phyloP scores from a whole-genome alignment of 1,284 basidiomycete genomes.

The Cryptococcus sp. region DNA sequence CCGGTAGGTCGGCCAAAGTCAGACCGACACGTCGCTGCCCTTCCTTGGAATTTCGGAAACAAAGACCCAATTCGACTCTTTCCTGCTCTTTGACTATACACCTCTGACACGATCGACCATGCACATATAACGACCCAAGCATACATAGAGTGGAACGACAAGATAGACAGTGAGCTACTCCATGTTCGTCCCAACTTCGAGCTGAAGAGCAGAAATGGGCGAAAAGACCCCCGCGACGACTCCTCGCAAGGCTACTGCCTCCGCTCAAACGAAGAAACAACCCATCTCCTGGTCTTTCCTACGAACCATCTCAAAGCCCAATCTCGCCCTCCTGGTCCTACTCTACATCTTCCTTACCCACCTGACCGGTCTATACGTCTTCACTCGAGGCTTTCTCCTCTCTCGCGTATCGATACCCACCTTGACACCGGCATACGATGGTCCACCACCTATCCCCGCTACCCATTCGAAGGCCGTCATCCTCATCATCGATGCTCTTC shows the following conservation, averaged over 20 bases:
- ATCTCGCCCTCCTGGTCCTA: slow-evolving; percentile 30
- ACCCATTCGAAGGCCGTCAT: slow-evolving; percentile 75
- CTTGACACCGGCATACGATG: slow-evolving; percentile 43
- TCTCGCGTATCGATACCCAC: slow-evolving; percentile 71
- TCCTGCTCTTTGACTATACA: too few species aligned
- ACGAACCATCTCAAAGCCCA: not conserved
- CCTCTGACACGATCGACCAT: too few species aligned
- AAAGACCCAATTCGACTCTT: too few species aligned
- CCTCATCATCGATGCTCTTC: slow-evolving; percentile 85
- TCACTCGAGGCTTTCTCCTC: slow-evolving; percentile 82
- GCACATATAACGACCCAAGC: too few species aligned
- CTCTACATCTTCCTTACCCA: slow-evolving; percentile 56
- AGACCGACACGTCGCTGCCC: too few species aligned
- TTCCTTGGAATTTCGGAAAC: too few species aligned
- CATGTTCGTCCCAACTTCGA: too few species aligned
- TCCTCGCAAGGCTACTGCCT: too few species aligned
- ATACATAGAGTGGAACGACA: too few species aligned
- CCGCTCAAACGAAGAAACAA: not conserved
- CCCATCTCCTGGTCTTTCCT: not conserved
- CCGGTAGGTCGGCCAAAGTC: too few species aligned
- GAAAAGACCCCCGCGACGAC: too few species aligned
- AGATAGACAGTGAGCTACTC: too few species aligned
- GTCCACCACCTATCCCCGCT: slow-evolving; percentile 51
- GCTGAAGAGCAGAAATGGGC: slow-evolving; percentile 4
- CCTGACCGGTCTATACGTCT: slow-evolving; percentile 55